Evolutionary conservation across 331 rosid genomes (phyloP).

Genomic region (Stylosanthes scabra): DNA sequence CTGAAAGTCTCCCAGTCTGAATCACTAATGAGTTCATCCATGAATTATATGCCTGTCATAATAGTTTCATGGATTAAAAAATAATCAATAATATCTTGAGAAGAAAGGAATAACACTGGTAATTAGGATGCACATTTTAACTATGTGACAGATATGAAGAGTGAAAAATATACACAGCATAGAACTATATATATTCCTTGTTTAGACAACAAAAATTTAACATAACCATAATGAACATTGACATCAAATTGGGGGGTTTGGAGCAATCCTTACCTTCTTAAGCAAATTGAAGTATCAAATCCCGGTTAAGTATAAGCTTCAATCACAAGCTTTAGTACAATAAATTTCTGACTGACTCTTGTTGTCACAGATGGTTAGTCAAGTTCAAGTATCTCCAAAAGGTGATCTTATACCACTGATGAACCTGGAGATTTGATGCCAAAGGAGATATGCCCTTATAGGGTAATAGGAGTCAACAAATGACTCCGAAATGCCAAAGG

Average conservation of each 20-base stretch:
- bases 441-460: constrained; percentile 70
- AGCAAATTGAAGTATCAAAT: constrained; percentile 41
- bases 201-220: constrained; percentile 21
- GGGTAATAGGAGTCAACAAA: constrained; percentile 53
- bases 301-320: constrained; percentile 33
- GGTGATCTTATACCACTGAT: constrained; percentile 46
- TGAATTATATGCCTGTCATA: constrained; percentile 60
- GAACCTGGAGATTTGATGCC: constrained; percentile 70
- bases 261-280: constrained; percentile 51
- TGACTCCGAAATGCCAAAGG: constrained; percentile 88
- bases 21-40: constrained; percentile 71
- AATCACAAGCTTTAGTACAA: constrained; percentile 22
- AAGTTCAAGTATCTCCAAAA: constrained; percentile 44
- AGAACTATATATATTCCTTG: constrained; percentile 14
- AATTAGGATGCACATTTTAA: neutral
- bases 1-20: constrained; percentile 94
- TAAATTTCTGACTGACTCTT: constrained; percentile 41
- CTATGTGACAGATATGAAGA: neutral
- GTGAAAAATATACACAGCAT: neutral
- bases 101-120: constrained; percentile 7
- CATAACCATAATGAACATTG: constrained; percentile 23
- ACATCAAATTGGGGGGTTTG: constrained; percentile 17
- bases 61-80: constrained; percentile 30
- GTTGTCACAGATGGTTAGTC: constrained; percentile 44
- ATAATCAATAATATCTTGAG: constrained; percentile 22